Evolutionary conservation across 2,329 filamentous ascomycete genomes (phyloP), one percentile per base, ranked within the genome.

Genomic region (Exophiala dermatitidis): DNA sequence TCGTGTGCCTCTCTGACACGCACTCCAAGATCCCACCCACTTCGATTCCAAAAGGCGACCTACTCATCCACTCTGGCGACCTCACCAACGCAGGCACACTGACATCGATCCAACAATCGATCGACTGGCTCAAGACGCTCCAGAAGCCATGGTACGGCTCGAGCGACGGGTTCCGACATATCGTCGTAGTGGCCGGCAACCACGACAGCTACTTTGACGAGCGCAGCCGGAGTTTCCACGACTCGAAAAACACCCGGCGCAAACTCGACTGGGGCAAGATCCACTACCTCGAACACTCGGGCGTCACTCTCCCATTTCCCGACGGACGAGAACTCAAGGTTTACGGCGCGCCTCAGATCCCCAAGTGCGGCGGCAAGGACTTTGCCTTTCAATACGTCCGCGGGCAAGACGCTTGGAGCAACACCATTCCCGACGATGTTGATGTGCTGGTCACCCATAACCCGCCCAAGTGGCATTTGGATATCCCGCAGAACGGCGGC

Each of bases 1-100:
- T 96, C 29, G 87, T 96, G 59, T 95, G 88, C 71, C 82, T 96
- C 59, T 91, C 89, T 6, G 91, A 96, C 71, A 96, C 91, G 0
- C 91, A 96, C 71, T 82, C 81, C 55, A 75, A 78, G 40, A 76
- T 76, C 6, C 72, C 81, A 5, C 62, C 69, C 12, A 45, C 41
- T 3, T 37, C 54, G 2, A 46, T 60, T 5, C 89, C 90, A 0
- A 70, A 78, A 6, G 90, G 90, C 52, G 90, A 96, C 68, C 75
- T 96, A 26, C 79, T 97, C 46, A 86, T 97, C 62, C 91, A 96
- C 66, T 87, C 89, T 1, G 91, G 91, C 36, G 91, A 97, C 71
- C 75, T 95, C 64, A 85, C 84, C 50, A 83, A 88, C 62, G 74
- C 75, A 26, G 91, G 91, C 37, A 85, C 82, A 5, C 77, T 81